These are phyloP conservation scores for Sclerotinia subarctica DNA, from an alignment of 2,329 filamentous ascomycete genomes.

Conservation along the genomic window DNA sequence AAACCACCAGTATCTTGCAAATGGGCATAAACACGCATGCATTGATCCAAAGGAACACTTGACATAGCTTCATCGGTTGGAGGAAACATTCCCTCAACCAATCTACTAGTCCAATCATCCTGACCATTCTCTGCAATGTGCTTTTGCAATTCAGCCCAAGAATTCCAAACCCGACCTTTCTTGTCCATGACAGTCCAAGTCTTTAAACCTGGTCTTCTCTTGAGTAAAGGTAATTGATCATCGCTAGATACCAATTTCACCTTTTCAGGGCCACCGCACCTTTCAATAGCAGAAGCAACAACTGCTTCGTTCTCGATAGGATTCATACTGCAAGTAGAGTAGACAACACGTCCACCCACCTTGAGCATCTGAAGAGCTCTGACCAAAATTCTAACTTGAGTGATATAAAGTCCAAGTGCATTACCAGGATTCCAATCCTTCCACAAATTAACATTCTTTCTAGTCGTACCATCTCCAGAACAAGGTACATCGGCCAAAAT, in stretches of 20 bases:
- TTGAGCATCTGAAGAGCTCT: slow-evolving; percentile 94
- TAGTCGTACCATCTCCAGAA: slow-evolving; percentile 87
- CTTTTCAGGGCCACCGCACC: slow-evolving; percentile 79
- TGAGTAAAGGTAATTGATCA: slow-evolving; percentile 70
- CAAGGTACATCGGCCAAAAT: slow-evolving; percentile 96
- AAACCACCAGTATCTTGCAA: slow-evolving; percentile 95
- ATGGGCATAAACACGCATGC: slow-evolving; percentile 92
- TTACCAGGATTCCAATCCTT: slow-evolving; percentile 89
- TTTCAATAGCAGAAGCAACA: slow-evolving; percentile 79
- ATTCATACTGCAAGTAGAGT: slow-evolving; percentile 99
- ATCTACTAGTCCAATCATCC: slow-evolving; percentile 58
- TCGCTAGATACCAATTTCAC: slow-evolving; percentile 83
- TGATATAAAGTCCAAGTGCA: slow-evolving; percentile 80
- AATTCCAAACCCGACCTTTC: slow-evolving; percentile 71
- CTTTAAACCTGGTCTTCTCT: slow-evolving; percentile 72
- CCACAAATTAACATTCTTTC: slow-evolving; percentile 94
- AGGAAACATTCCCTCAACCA: slow-evolving; percentile 84
- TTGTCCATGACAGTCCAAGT: slow-evolving; percentile 93
- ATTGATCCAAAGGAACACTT: slow-evolving; percentile 77
- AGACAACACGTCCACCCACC: slow-evolving; percentile 89
- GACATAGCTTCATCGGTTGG: slow-evolving; percentile 52
- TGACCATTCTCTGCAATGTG: slow-evolving; percentile 59
- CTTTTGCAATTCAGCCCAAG: slow-evolving; percentile 76
- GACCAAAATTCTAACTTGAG: slow-evolving; percentile 85
- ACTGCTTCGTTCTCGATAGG: slow-evolving; percentile 96